These are phyloP conservation scores for Choanephora cucurbitarum DNA, from an alignment of 371 early-diverging fungal genomes.

Conservation along the genomic window DNA sequence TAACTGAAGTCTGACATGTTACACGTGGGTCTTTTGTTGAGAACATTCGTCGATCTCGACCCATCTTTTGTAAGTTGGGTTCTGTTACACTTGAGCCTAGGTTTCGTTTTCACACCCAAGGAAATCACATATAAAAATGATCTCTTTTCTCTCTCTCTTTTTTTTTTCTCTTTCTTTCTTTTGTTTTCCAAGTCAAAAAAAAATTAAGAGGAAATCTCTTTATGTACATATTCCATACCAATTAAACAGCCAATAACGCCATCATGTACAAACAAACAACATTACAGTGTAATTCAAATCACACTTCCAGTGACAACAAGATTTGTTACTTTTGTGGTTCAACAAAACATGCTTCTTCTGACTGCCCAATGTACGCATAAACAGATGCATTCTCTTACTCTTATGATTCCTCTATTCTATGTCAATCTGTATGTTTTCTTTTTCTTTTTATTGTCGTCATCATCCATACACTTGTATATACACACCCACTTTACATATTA, in stretches of 20 bases:
- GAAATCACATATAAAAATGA: conserved; percentile 4
- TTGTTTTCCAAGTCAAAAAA: neutral
- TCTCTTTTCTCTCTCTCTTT: conserved; percentile 12
- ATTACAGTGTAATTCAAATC: conserved; percentile 9
- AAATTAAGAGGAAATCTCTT: too few relatives aligned
- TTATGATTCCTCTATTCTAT: neutral
- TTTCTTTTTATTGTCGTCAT: neutral
- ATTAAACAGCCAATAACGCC: neutral
- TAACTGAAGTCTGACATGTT: conserved; percentile 5
- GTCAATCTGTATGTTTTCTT: neutral
- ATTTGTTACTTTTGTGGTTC: conserved; percentile 54
- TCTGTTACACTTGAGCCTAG: conserved; percentile 27
- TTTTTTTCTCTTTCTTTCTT: conserved; percentile 6
- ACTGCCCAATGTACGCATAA: conserved; percentile 52
- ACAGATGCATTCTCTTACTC: neutral
- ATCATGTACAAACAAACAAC: conserved; percentile 10
- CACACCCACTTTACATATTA: conserved; percentile 1
- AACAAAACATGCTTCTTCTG: conserved; percentile 47
- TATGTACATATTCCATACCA: neutral
- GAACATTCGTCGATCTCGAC: conserved; percentile 20
- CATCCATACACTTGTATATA: neutral
- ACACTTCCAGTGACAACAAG: conserved; percentile 2
- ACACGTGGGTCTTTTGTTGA: conserved; percentile 13
- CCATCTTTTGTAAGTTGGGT: conserved; percentile 6
- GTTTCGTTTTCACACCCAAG: conserved; percentile 19